Conservation (phyloP, 1,284 basidiomycete species). For the Melanopsichium pennsylvanicum region DNA sequence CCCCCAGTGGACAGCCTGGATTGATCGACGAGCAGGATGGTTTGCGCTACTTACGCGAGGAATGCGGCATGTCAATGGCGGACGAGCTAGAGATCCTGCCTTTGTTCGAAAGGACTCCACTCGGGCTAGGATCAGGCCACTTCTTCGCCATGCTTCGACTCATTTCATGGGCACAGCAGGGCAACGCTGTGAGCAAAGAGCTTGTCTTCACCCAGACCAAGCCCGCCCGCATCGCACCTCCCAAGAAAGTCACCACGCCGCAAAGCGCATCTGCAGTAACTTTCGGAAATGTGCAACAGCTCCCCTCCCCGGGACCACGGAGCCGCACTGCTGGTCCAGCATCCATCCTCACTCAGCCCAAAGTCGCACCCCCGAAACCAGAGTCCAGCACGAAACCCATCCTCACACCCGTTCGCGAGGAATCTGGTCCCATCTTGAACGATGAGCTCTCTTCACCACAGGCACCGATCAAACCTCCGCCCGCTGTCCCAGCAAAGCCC, state of each 20-base stretch:
- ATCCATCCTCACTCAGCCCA: conserved; percentile 8
- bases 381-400: conserved; percentile 38
- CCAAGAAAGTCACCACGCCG: conserved; percentile 24
- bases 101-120: conserved; percentile 61
- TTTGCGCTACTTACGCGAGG: conserved; percentile 58
- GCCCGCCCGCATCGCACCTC: conserved; percentile 39
- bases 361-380: conserved; percentile 31
- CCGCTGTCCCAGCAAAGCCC: conserved; percentile 47
- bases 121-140: conserved; percentile 59
- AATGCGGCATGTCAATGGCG: conserved; percentile 56
- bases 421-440: conserved; percentile 5
- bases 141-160: conserved; percentile 63
- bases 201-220: conserved; percentile 61
- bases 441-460: conserved; percentile 2
- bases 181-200: conserved; percentile 37
- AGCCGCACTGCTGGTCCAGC: conserved; percentile 29
- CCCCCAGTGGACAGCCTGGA: conserved; percentile 56
- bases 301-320: conserved; percentile 27
- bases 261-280: conserved; percentile 37
- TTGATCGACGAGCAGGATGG: conserved; percentile 62
- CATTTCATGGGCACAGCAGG: conserved; percentile 62
- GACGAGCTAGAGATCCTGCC: conserved; percentile 64
- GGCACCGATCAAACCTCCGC: conserved; percentile 23
- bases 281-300: conserved; percentile 28
- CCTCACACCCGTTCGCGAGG: conserved; percentile 45